Conservation (phyloP, 129 eudicot species). For the Centrapalus pauciflorus region DNA sequence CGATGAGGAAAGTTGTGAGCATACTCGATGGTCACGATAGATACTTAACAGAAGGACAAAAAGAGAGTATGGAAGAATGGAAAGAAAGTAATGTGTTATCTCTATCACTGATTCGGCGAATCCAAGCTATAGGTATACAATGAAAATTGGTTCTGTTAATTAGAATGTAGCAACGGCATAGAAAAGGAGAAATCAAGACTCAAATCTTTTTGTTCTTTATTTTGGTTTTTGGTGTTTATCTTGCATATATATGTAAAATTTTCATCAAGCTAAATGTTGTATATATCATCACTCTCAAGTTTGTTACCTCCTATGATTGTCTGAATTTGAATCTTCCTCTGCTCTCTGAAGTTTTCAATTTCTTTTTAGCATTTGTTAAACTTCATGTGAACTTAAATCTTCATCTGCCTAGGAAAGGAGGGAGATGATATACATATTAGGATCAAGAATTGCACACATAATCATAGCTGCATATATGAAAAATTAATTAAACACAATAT, state of each 20-base stretch:
- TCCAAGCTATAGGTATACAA: constrained; percentile 83
- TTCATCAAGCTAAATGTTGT: neutral
- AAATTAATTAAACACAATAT: neutral
- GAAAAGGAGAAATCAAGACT: neutral
- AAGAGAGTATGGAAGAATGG: constrained; percentile 67
- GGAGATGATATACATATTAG: neutral
- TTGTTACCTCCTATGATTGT: neutral
- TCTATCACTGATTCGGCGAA: constrained; percentile 47
- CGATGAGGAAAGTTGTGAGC: constrained; percentile 63
- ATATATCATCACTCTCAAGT: neutral
- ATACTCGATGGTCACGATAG: constrained; percentile 75
- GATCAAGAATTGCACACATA: neutral
- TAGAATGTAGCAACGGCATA: neutral
- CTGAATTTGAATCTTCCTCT: neutral
- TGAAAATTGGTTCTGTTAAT: constrained; percentile 16
- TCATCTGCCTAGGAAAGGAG: neutral
- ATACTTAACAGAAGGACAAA: constrained; percentile 33
- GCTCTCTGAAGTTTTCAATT: neutral
- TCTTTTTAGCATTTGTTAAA: neutral
- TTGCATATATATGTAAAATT: constrained; percentile 1
- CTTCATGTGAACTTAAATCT: neutral
- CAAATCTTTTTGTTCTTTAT: neutral
- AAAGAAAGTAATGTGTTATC: constrained; percentile 46
- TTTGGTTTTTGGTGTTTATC: neutral
- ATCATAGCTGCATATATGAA: neutral